Evolutionary conservation across 108 stramenopile genomes (phyloP).

Genomic region (Nannochloropsis gaditana): DNA sequence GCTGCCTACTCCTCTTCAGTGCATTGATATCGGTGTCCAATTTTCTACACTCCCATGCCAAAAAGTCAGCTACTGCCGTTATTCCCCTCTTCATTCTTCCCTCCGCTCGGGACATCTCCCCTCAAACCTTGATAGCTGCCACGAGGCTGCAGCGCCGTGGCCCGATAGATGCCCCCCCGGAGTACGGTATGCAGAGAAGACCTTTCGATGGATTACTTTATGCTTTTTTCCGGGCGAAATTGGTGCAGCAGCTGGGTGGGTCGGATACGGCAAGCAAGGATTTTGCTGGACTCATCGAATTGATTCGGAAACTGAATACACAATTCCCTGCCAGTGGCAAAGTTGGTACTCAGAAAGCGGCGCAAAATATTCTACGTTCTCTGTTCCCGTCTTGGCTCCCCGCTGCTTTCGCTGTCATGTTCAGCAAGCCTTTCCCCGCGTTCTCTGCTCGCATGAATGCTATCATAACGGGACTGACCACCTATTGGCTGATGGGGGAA

Average conservation of each 20-base stretch:
- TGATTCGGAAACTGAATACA: conserved; percentile 11
- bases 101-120: no score
- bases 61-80: no score
- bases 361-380: conserved; percentile 18
- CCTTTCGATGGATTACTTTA: neutral
- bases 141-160: neutral
- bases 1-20: no score
- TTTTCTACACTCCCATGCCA: no score
- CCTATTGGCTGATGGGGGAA: conserved; percentile 88
- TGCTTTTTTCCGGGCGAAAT: neutral
- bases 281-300: conserved; percentile 12
- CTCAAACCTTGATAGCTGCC: no score
- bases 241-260: conserved; percentile 4
- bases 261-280: conserved; percentile 10
- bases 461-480: conserved; percentile 70
- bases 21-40: no score
- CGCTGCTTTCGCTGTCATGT: conserved; percentile 37
- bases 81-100: no score
- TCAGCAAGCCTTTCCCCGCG: conserved; percentile 44
- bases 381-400: conserved; percentile 46
- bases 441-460: conserved; percentile 80
- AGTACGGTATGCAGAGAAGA: neutral
- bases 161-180: neutral
- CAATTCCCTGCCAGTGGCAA: neutral
- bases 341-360: neutral